phyloP scores from a whole-genome alignment of 139 green algal genomes.

The Volvox africanus region DNA sequence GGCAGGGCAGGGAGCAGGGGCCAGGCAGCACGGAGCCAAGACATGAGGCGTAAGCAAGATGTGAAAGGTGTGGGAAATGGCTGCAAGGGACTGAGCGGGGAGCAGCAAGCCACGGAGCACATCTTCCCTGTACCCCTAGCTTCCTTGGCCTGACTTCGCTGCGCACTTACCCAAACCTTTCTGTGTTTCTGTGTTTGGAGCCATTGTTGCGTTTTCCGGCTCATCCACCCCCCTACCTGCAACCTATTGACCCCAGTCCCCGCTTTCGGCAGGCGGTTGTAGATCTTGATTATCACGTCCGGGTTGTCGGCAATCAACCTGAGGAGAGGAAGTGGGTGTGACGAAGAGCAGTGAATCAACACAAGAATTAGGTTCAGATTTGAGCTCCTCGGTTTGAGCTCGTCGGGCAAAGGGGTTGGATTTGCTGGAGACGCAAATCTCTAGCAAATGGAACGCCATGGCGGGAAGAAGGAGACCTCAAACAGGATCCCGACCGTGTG shows the following conservation, averaged over 20 bases:
- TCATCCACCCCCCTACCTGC: constrained; percentile 57
- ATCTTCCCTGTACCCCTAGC: neutral
- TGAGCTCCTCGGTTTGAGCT: neutral
- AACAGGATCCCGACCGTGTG: too few species aligned
- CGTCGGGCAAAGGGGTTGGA: neutral
- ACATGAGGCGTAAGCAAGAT: neutral
- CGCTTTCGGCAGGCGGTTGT: constrained; percentile 74
- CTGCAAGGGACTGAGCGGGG: too few species aligned
- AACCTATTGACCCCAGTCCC: constrained; percentile 67
- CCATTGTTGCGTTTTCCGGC: neutral
- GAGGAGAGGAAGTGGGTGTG: neutral
- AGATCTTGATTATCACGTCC: constrained; percentile 78
- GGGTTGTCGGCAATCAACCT: constrained; percentile 78
- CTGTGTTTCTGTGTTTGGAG: too few species aligned
- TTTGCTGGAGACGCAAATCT: too few species aligned
- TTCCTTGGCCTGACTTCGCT: neutral
- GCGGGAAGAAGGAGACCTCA: too few species aligned
- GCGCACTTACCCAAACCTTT: too few species aligned
- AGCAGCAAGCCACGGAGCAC: neutral
- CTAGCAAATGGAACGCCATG: too few species aligned
- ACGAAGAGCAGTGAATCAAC: neutral
- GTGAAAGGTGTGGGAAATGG: neutral
- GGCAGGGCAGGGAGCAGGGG: neutral
- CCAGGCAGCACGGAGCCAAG: neutral
- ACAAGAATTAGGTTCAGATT: neutral